A percentile compares a stretch with the other conserved stretches of the same genome.
Conservation (phyloP, 495 filamentous ascomycete genomes). For the Wilcoxina mikolae region DNA sequence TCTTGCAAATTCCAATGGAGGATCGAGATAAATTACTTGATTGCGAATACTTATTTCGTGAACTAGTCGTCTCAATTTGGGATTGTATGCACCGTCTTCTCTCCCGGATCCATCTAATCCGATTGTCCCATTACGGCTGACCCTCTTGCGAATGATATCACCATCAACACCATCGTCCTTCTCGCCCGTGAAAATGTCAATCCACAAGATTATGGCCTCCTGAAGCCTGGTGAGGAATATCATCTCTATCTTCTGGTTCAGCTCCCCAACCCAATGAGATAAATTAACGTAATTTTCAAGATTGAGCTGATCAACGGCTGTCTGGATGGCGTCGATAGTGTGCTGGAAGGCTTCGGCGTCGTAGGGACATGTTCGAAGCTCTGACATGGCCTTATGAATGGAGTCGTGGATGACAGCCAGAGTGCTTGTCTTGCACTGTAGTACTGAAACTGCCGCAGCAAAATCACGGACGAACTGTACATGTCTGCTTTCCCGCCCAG, state of each 20-base stretch:
- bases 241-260: constrained; percentile 68
- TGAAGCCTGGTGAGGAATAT: constrained; percentile 63
- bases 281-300: constrained; percentile 91
- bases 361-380: constrained; percentile 77
- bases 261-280: constrained; percentile 65
- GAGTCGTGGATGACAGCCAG: constrained; percentile 65
- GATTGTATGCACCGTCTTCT: constrained; percentile 32
- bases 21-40: constrained; percentile 88
- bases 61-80: constrained; percentile 51
- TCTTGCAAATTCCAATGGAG: constrained; percentile 77
- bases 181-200: constrained; percentile 56
- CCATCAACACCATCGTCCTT: constrained; percentile 36
- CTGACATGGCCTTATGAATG: constrained; percentile 64
- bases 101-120: constrained; percentile 29
- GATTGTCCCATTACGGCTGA: constrained; percentile 26
- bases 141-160: constrained; percentile 32
- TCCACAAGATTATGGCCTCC: constrained; percentile 71
- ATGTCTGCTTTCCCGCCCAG: constrained; percentile 68
- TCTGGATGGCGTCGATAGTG: constrained; percentile 71
- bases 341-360: constrained; percentile 57
- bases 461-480: constrained; percentile 94
- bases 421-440: constrained; percentile 71
- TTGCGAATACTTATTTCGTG: constrained; percentile 94
- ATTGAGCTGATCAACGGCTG: constrained; percentile 83
- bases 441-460: constrained; percentile 60